Evolutionary conservation across 805 yeast genomes (phyloP).

Genomic region (Saturnispora ahearnii): DNA sequence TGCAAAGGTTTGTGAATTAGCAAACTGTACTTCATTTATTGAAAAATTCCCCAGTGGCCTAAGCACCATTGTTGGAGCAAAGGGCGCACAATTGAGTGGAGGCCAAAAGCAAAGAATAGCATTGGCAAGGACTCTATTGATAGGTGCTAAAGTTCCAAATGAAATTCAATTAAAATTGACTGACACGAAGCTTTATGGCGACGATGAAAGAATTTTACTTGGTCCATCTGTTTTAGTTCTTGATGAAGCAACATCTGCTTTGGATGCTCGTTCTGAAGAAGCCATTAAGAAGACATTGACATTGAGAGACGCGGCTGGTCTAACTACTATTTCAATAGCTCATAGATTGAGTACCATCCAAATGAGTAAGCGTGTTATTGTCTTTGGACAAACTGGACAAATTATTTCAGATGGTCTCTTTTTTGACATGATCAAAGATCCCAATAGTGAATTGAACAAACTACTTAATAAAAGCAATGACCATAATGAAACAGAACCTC

Average conservation of each 20-base stretch:
- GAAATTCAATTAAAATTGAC: slow-evolving; percentile 6
- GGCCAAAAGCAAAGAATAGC: slow-evolving; percentile 95
- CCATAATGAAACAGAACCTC: slow-evolving; percentile 21
- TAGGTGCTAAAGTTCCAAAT: slow-evolving; percentile 26
- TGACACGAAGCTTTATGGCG: slow-evolving; percentile 15
- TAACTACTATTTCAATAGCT: slow-evolving; percentile 82
- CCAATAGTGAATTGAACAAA: slow-evolving; percentile 36
- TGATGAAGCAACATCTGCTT: slow-evolving; percentile 93
- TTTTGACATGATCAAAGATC: slow-evolving; percentile 39
- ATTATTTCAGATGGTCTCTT: slow-evolving; percentile 68
- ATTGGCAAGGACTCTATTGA: slow-evolving; percentile 74
- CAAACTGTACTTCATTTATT: slow-evolving; percentile 68
- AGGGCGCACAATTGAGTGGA: slow-evolving; percentile 85
- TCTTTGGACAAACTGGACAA: slow-evolving; percentile 56
- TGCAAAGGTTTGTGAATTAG: slow-evolving; percentile 50
- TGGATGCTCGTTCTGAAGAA: slow-evolving; percentile 82
- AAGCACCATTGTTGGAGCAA: slow-evolving; percentile 76
- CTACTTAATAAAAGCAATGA: slow-evolving; percentile 29
- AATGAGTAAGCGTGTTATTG: slow-evolving; percentile 73
- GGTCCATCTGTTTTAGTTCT: slow-evolving; percentile 73
- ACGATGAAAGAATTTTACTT: slow-evolving; percentile 19
- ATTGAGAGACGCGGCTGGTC: slow-evolving; percentile 43
- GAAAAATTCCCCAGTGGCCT: slow-evolving; percentile 70
- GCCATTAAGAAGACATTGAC: slow-evolving; percentile 68
- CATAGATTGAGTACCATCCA: slow-evolving; percentile 84